These are phyloP conservation scores for Termitomyces bulborhizus DNA, from an alignment of 768 basidiomycete genomes.

Conservation along the genomic window DNA sequence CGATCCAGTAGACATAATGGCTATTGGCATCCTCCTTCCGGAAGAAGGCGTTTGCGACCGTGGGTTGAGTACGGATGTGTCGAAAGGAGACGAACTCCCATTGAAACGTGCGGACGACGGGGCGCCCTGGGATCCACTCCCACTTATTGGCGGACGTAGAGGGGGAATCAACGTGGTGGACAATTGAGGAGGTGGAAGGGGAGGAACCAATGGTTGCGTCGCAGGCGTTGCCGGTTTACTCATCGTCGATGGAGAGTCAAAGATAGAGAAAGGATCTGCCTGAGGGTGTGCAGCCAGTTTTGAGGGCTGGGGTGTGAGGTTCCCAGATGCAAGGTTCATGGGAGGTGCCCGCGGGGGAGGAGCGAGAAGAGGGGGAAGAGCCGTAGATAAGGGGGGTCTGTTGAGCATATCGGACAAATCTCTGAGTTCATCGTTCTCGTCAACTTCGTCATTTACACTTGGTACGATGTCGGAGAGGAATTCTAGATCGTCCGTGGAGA, in stretches of 20 bases:
- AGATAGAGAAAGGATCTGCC: slow-evolving; percentile 24
- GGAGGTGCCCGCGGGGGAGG: slow-evolving; percentile 25
- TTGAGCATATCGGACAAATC: slow-evolving; percentile 35
- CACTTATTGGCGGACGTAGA: background rate
- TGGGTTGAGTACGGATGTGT: slow-evolving; percentile 7
- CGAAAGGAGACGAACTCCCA: slow-evolving; percentile 8
- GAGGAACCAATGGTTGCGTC: slow-evolving; percentile 7
- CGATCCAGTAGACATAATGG: slow-evolving; percentile 25
- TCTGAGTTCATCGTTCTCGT: slow-evolving; percentile 26
- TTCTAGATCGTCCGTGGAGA: slow-evolving; percentile 78
- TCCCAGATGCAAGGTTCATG: background rate
- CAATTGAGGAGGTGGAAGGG: background rate
- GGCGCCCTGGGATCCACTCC: slow-evolving; percentile 1
- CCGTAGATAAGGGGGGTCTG: slow-evolving; percentile 33
- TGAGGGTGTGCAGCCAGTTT: slow-evolving; percentile 4
- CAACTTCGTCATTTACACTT: slow-evolving; percentile 37
- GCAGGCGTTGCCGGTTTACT: slow-evolving; percentile 4
- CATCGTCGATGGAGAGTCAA: slow-evolving; percentile 14
- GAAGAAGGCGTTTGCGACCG: slow-evolving; percentile 12
- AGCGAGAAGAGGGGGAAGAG: slow-evolving; percentile 41
- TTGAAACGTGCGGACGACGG: background rate
- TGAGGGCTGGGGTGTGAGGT: background rate
- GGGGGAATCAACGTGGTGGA: background rate
- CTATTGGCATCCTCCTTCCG: slow-evolving; percentile 17
- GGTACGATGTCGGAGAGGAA: slow-evolving; percentile 72